Conservation (phyloP, 192 early-diverging fungal genomes). For the Podila epicladia region DNA sequence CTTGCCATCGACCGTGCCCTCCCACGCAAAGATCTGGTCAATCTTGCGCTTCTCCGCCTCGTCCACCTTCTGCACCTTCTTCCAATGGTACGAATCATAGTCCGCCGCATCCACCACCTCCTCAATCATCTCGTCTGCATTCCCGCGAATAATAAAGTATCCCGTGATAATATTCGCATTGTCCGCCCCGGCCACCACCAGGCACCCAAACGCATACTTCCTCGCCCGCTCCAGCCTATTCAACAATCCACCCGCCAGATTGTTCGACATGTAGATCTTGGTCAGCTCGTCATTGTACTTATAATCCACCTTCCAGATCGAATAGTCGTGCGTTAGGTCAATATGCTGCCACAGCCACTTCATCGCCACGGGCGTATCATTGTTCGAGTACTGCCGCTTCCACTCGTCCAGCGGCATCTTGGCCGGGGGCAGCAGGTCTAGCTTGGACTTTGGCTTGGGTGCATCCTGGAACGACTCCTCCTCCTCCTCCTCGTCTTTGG, state of each 20-base stretch:
- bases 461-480: constrained; percentile 70
- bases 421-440: constrained; percentile 84
- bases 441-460: constrained; percentile 89
- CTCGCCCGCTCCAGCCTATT: constrained; percentile 84
- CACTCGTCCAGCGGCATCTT: constrained; percentile 84
- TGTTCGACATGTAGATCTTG: constrained; percentile 86
- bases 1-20: constrained; percentile 76
- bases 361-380: constrained; percentile 83
- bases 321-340: constrained; percentile 81
- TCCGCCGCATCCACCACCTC: constrained; percentile 76
- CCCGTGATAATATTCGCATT: constrained; percentile 86
- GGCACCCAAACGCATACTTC: constrained; percentile 90
- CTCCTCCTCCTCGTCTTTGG: constrained; percentile 57
- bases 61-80: constrained; percentile 67
- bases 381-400: constrained; percentile 96
- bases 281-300: constrained; percentile 93
- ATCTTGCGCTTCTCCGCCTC: constrained; percentile 67
- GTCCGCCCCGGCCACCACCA: constrained; percentile 80
- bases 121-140: constrained; percentile 28
- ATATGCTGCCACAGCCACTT: constrained; percentile 91
- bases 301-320: constrained; percentile 88
- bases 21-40: constrained; percentile 83
- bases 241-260: constrained; percentile 89
- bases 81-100: constrained; percentile 87
- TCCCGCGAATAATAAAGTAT: constrained; percentile 90